phyloP scores from a whole-genome alignment of 768 basidiomycete genomes.

The Tubosaeta sp. region DNA sequence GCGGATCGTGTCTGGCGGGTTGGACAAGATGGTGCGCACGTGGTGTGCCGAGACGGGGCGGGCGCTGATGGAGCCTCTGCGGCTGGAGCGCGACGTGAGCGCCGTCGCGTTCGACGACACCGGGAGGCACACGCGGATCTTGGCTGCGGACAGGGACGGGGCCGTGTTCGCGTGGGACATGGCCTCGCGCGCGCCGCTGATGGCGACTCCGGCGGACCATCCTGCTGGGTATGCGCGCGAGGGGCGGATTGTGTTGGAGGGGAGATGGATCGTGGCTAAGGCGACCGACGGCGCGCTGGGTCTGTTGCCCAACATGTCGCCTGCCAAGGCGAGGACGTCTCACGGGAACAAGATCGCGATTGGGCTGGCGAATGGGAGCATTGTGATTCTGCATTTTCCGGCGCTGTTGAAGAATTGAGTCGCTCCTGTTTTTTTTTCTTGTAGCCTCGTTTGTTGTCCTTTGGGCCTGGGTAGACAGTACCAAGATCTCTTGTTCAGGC shows the following conservation, averaged over 20 bases:
- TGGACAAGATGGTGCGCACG: conserved; percentile 27
- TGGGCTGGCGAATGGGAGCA: conserved; percentile 27
- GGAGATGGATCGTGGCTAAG: conserved; percentile 24
- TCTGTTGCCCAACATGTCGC: conserved; percentile 29
- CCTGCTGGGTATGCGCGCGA: conserved; percentile 5
- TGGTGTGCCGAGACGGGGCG: conserved; percentile 25
- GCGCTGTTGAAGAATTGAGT: not conserved
- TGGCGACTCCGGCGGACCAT: conserved; percentile 18
- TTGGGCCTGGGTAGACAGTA: too few relatives aligned
- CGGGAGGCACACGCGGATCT: conserved; percentile 7
- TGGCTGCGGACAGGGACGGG: conserved; percentile 22
- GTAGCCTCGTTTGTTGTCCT: too few relatives aligned
- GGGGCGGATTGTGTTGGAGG: conserved; percentile 15
- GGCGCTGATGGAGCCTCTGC: conserved; percentile 17
- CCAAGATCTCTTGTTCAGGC: too few relatives aligned
- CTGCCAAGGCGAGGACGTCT: conserved; percentile 20
- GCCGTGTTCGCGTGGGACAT: conserved; percentile 27
- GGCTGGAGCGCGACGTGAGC: conserved; percentile 15
- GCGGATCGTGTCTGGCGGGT: conserved; percentile 27
- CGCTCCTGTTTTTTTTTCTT: too few relatives aligned
- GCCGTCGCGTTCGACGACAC: conserved; percentile 23
- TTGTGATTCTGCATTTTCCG: conserved; percentile 27
- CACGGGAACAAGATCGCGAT: conserved; percentile 20
- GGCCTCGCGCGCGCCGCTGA: conserved; percentile 16
- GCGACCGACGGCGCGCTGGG: conserved; percentile 10